Base-by-base conservation (phyloP, 192 early-diverging fungal genomes). In the Chytriomyces confervae region DNA sequence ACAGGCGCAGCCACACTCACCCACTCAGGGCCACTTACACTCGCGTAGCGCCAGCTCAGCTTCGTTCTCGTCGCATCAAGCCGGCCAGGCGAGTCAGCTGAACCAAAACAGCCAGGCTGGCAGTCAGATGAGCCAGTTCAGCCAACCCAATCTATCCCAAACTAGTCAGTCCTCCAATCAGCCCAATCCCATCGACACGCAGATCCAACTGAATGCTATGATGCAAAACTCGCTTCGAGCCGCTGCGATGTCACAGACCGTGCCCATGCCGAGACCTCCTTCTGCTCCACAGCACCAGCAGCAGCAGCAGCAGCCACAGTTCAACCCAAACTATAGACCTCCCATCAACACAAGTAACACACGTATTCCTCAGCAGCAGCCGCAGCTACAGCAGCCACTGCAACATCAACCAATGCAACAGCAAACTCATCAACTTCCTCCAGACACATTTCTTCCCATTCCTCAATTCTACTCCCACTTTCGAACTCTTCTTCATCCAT, bases 351-450 rank as follows among this genome's bases (percentile, higher is more conserved):
- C 46, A 65, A 20, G 13, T 65, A 65, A 16, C 36, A 13, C 63
- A 50, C 77, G n/a, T 7, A 47, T 65, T 61, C 73, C 53, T 16
- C 74, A 79, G 43, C 61, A 64, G n/a, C 74, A 46, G 18, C 48
- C 18, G 23, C 62, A 66, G 36, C 77, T 20, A 62, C 77, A 76
- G 6, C 73, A 61, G 9, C 73, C 45, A 23, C 13, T 29, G 8
- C 36, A n/a, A 18, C 53, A 61, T 1, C 62, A 75, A 13, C 77
- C 43, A 51, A 77, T 64, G 23, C 76, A 79, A 47, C 79, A 80
- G 53, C 79, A 77, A 49, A 76, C 79, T 63, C 79, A 70, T 43
- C 75, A 9, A 45, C 50, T 29, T 18, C 27, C 57, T 13, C 63
- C 76, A 8, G 74, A 69, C 62, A 65, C 70, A 7, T 45, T 72